Conservation (phyloP, 352 stramenopile genomes). For the Globisporangium ultimum region DNA sequence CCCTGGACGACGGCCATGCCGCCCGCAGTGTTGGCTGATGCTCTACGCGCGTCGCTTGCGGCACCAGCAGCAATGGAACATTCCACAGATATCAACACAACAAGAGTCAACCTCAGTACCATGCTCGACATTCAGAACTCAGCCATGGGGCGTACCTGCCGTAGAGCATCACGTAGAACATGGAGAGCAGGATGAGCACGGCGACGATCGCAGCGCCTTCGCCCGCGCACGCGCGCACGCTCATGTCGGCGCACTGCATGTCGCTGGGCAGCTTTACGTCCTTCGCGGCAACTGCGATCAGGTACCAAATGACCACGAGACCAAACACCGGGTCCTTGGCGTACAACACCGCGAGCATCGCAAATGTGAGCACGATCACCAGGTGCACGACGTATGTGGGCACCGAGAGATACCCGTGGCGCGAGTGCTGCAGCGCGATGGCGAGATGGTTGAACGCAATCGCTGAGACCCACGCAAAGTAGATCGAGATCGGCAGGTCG, state of each 20-base stretch:
- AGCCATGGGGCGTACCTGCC: conserved; percentile 38
- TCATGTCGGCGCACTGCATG: conserved; percentile 46
- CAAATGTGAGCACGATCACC: conserved; percentile 53
- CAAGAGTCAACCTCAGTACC: background rate
- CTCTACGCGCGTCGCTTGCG: too few species aligned
- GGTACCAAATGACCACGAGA: conserved; percentile 69
- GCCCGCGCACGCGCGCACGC: conserved; percentile 57
- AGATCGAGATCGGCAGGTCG: conserved; percentile 67
- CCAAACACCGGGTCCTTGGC: conserved; percentile 56
- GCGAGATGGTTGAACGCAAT: conserved; percentile 61
- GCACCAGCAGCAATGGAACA: background rate
- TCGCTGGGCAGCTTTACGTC: conserved; percentile 39
- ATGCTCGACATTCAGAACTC: background rate
- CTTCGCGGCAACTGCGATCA: conserved; percentile 58
- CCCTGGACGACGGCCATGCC: conserved; percentile 23
- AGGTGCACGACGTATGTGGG: conserved; percentile 68
- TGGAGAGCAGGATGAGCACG: conserved; percentile 47
- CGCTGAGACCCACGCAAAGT: conserved; percentile 79
- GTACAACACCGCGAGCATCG: conserved; percentile 54
- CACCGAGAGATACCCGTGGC: conserved; percentile 42
- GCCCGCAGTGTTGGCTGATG: conserved; percentile 3
- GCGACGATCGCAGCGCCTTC: conserved; percentile 55
- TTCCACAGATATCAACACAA: conserved; percentile 5
- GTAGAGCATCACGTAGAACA: conserved; percentile 46
- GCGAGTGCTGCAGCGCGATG: conserved; percentile 62